These are phyloP conservation scores for Prunus armeniaca DNA, from an alignment of 306 rosid species.

Conservation along the genomic window DNA sequence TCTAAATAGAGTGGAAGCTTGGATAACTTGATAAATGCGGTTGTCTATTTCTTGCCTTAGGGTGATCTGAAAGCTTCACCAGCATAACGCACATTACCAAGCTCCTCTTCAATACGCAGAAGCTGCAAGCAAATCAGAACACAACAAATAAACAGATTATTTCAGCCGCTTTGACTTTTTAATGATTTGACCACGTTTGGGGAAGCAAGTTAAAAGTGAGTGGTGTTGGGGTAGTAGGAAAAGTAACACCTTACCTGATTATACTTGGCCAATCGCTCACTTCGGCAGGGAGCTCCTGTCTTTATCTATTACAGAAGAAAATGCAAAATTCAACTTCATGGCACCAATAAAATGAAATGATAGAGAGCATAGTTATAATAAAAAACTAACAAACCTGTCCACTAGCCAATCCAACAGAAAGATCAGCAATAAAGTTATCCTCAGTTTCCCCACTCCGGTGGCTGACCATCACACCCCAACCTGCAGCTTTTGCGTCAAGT, in stretches of 20 bases:
- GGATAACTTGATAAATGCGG: background rate
- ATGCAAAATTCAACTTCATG: slow-evolving; percentile 29
- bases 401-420: slow-evolving; percentile 97
- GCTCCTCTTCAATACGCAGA: slow-evolving; percentile 96
- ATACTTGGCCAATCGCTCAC: slow-evolving; percentile 98
- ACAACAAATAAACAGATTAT: background rate
- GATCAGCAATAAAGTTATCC: slow-evolving; percentile 98
- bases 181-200: background rate
- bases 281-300: slow-evolving; percentile 98
- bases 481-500: slow-evolving; percentile 95
- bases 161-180: background rate
- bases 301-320: slow-evolving; percentile 60
- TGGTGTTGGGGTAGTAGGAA: background rate
- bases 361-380: background rate
- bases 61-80: slow-evolving; percentile 94
- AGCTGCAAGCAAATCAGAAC: slow-evolving; percentile 57
- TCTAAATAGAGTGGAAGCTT: background rate
- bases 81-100: slow-evolving; percentile 84
- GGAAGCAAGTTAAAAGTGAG: background rate
- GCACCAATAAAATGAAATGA: slow-evolving; percentile 17
- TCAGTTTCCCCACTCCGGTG: slow-evolving; percentile 99
- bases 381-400: slow-evolving; percentile 68
- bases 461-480: slow-evolving; percentile 99
- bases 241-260: slow-evolving; percentile 64
- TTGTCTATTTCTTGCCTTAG: slow-evolving; percentile 18